A percentile compares a stretch with the other conserved stretches of the same genome.
Evolutionary conservation across 345 rosid species (phyloP).

Genomic region (Raphanus raphanistrum): DNA sequence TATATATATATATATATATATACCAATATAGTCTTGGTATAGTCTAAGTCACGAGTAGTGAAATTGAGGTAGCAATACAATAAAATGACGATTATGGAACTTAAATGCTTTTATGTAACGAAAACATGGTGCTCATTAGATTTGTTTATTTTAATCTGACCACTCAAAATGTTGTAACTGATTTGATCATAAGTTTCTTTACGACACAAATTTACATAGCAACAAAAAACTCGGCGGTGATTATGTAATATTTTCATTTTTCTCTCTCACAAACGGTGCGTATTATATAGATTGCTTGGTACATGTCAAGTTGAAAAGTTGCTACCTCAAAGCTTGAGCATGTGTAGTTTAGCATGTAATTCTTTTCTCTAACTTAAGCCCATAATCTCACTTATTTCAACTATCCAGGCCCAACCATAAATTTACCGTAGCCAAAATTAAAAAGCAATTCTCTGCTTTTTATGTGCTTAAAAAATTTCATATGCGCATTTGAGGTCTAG

Average conservation of each 20-base stretch:
- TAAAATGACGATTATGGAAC: not conserved
- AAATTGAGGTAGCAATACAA: not conserved
- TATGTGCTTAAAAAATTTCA: not conserved
- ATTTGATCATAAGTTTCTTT: too few species aligned
- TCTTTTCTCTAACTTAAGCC: conserved; percentile 14
- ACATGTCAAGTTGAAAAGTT: too few species aligned
- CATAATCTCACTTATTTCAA: not conserved
- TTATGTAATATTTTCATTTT: too few species aligned
- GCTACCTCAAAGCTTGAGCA: not conserved
- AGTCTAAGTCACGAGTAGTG: conserved; percentile 24
- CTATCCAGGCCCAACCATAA: conserved; percentile 16
- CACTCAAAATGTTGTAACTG: too few species aligned
- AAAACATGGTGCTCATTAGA: not conserved
- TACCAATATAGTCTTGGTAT: conserved; percentile 8
- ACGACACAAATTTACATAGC: too few species aligned
- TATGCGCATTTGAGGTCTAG: not conserved
- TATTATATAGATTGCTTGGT: too few species aligned
- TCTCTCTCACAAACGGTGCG: too few species aligned
- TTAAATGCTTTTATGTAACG: not conserved
- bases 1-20: not conserved
- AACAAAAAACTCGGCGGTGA: too few species aligned
- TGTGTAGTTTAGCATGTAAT: not conserved
- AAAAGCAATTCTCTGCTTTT: not conserved
- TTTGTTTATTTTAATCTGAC: too few species aligned
- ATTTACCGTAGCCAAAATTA: not conserved